A percentile compares a stretch with the other conserved stretches of the same genome.
Conservation (phyloP, 768 basidiomycete genomes). For the Clitopilus passeckerianus region DNA sequence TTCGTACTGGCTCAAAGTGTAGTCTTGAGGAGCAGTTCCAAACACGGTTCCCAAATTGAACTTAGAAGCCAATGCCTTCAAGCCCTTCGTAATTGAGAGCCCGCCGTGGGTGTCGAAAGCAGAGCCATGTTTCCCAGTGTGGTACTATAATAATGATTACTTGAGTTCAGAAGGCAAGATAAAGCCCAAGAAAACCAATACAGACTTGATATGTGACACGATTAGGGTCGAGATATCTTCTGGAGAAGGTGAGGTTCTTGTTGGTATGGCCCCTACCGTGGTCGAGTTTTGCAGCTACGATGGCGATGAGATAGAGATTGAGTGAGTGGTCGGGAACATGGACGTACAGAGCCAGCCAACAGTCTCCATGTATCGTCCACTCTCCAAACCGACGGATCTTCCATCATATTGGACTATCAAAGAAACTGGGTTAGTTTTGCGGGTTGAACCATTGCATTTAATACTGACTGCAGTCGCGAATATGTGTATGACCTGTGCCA, state of each 20-base stretch:
- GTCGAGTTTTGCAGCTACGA: constrained; percentile 40
- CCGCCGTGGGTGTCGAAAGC: constrained; percentile 64
- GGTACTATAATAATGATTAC: constrained; percentile 53
- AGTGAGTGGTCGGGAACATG: neutral
- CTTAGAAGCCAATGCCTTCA: constrained; percentile 43
- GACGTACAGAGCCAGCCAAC: constrained; percentile 71
- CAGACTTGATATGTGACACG: constrained; percentile 69
- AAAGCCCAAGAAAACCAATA: neutral
- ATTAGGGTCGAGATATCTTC: constrained; percentile 79
- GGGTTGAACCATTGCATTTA: neutral
- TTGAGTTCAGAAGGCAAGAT: neutral
- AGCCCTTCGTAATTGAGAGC: constrained; percentile 44
- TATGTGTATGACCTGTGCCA: constrained; percentile 60
- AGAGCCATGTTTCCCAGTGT: constrained; percentile 44
- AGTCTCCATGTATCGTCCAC: constrained; percentile 92
- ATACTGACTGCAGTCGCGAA: constrained; percentile 69
- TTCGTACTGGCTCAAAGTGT: constrained; percentile 54
- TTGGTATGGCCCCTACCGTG: neutral
- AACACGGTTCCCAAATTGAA: constrained; percentile 64
- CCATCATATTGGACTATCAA: constrained; percentile 57
- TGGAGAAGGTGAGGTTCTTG: constrained; percentile 53
- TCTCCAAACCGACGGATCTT: constrained; percentile 75
- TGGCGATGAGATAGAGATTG: neutral
- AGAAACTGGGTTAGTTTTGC: too few relatives aligned
- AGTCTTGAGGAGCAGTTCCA: constrained; percentile 75